Evolutionary conservation across 441 rosid genomes (phyloP).

Genomic region (Hura crepitans): DNA sequence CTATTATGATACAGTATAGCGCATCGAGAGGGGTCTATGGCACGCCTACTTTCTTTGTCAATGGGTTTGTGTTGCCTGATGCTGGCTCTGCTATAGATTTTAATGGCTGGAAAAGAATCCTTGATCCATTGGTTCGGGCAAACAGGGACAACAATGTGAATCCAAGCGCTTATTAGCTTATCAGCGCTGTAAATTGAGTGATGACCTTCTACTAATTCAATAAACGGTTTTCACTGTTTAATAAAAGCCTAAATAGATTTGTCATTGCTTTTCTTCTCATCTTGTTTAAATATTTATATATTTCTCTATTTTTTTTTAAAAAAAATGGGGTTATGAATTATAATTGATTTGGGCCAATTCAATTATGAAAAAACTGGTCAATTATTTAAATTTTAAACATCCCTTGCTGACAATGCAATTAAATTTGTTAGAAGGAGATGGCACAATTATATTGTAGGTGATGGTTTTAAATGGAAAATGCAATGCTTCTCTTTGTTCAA

Average conservation of each 20-base stretch:
- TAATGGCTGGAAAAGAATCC: constrained; percentile 51
- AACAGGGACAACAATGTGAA: constrained; percentile 20
- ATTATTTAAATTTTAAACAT: too few species aligned
- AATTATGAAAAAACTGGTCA: too few species aligned
- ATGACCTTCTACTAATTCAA: constrained; percentile 4
- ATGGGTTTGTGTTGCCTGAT: constrained; percentile 66
- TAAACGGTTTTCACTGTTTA: background rate
- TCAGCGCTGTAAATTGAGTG: background rate
- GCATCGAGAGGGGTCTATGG: constrained; percentile 63
- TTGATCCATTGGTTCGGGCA: constrained; percentile 52
- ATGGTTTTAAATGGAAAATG: too few species aligned
- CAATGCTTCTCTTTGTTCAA: background rate
- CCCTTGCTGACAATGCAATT: too few species aligned
- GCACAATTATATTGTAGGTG: too few species aligned
- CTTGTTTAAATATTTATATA: too few species aligned
- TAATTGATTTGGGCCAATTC: too few species aligned
- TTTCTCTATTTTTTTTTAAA: too few species aligned
- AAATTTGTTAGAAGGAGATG: too few species aligned
- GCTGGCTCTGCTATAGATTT: constrained; percentile 52
- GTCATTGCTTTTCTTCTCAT: background rate
- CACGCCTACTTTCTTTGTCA: constrained; percentile 65
- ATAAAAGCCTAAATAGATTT: background rate
- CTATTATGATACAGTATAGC: constrained; percentile 59
- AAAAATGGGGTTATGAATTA: too few species aligned
- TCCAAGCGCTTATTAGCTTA: constrained; percentile 23